Percentiles rank a stretch among this genome's conserved stretches.
Evolutionary conservation across 2,329 filamentous ascomycete genomes (phyloP).

Genomic region (Trichoderma oligosporum): DNA sequence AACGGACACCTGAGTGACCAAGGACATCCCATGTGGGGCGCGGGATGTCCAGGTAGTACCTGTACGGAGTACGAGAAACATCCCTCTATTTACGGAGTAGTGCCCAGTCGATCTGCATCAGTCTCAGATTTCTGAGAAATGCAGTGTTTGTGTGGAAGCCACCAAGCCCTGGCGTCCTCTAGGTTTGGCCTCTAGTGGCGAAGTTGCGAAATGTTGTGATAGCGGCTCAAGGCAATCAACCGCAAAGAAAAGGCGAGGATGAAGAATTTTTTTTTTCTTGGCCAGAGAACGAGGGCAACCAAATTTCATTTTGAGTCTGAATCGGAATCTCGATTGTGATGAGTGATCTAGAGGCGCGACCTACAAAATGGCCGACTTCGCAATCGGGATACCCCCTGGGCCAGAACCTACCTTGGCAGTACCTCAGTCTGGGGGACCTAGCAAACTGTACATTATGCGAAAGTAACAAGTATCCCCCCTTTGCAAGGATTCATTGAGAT

Average conservation of each 20-base stretch:
- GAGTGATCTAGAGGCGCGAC: neutral
- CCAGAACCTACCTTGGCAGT: slow-evolving; percentile 1
- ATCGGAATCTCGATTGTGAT: slow-evolving; percentile 17
- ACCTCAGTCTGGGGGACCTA: slow-evolving; percentile 1
- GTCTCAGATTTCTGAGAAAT: slow-evolving; percentile 33
- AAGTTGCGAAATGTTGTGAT: neutral
- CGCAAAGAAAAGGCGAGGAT: neutral
- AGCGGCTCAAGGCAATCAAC: neutral
- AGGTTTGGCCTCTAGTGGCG: neutral
- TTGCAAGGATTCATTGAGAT: slow-evolving; percentile 11
- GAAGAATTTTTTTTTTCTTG: no score
- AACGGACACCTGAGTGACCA: neutral
- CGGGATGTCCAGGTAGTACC: slow-evolving; percentile 19
- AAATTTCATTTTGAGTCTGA: neutral
- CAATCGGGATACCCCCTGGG: slow-evolving; percentile 4
- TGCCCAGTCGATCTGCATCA: slow-evolving; percentile 34
- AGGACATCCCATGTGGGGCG: slow-evolving; percentile 12
- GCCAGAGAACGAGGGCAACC: neutral
- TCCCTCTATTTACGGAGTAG: slow-evolving; percentile 27
- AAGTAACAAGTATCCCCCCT: slow-evolving; percentile 2
- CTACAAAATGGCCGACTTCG: neutral
- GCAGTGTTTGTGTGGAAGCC: slow-evolving; percentile 3
- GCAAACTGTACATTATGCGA: neutral
- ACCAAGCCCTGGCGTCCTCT: slow-evolving; percentile 4
- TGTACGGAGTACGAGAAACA: slow-evolving; percentile 2